Percentiles rank a stretch among this genome's conserved stretches.
phyloP scores from a whole-genome alignment of 257 asterid species.

The Gentiana straminea region DNA sequence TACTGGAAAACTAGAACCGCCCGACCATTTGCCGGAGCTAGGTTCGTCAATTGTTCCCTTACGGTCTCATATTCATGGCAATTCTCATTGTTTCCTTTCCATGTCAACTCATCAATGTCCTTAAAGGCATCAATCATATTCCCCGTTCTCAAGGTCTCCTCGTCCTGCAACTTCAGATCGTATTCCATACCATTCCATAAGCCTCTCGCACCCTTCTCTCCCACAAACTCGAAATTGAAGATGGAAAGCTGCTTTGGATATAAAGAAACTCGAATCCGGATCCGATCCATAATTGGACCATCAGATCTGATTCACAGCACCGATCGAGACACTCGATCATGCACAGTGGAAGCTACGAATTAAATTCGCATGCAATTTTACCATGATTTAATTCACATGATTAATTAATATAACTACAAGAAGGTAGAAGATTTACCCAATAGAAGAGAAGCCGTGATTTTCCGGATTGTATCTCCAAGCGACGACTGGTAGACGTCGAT shows the following conservation, averaged over 20 bases:
- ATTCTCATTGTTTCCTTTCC: constrained; percentile 58
- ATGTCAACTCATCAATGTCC: constrained; percentile 64
- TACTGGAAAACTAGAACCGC: constrained; percentile 66
- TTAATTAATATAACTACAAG: no score
- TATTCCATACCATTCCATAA: constrained; percentile 65
- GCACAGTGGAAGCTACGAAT: no score
- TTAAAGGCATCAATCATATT: constrained; percentile 38
- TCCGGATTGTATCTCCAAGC: no score
- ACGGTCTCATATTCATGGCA: constrained; percentile 75
- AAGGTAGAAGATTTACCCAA: no score
- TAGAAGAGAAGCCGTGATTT: no score
- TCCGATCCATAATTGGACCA: no score
- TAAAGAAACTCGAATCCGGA: no score
- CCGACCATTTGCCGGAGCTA: constrained; percentile 82
- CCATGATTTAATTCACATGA: no score
- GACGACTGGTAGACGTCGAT: no score
- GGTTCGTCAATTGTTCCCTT: constrained; percentile 72
- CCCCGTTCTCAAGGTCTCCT: constrained; percentile 42
- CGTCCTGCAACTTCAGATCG: constrained; percentile 68
- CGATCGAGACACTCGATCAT: no score
- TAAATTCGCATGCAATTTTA: no score
- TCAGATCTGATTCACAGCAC: no score
- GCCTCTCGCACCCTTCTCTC: constrained; percentile 48
- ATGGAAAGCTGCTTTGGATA: constrained; percentile 26
- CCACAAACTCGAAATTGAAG: constrained; percentile 58